phyloP scores from a whole-genome alignment of 768 basidiomycete genomes.

The Hirschioporus abietinus region DNA sequence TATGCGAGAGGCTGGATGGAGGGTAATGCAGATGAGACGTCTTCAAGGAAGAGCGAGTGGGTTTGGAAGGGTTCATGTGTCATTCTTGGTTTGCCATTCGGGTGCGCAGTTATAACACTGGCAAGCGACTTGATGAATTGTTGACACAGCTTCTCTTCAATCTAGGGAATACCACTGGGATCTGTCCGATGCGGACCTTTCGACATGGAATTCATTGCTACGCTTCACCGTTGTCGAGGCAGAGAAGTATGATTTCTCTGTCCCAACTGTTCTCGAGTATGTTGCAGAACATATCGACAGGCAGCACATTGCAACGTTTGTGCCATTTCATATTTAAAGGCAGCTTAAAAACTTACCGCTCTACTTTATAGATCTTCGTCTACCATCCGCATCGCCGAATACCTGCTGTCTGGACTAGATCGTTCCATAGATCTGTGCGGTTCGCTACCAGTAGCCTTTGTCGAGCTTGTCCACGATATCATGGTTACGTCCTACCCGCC shows the following conservation, averaged over 20 bases:
- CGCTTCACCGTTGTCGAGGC: slow-evolving; percentile 47
- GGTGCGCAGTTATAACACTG: slow-evolving; percentile 33
- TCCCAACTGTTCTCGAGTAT: slow-evolving; percentile 46
- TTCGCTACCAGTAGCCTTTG: slow-evolving; percentile 46
- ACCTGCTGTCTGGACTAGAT: slow-evolving; percentile 51
- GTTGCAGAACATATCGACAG: slow-evolving; percentile 44
- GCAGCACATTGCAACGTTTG: slow-evolving; percentile 32
- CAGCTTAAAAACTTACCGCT: background rate
- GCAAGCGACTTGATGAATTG: background rate
- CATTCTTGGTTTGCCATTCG: slow-evolving; percentile 58
- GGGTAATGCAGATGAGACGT: background rate
- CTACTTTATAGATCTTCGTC: slow-evolving; percentile 18
- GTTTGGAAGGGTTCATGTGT: slow-evolving; percentile 51
- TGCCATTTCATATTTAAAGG: slow-evolving; percentile 5
- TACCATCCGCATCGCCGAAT: slow-evolving; percentile 53
- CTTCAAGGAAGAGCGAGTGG: slow-evolving; percentile 21
- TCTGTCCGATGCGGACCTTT: slow-evolving; percentile 46
- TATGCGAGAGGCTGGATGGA: slow-evolving; percentile 54
- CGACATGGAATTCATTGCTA: slow-evolving; percentile 57
- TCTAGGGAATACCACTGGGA: slow-evolving; percentile 36
- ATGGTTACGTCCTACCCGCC: slow-evolving; percentile 65
- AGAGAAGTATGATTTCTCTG: slow-evolving; percentile 55
- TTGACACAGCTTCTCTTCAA: background rate
- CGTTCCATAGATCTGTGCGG: slow-evolving; percentile 36
- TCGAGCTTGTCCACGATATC: slow-evolving; percentile 57